A percentile compares a stretch with the other conserved stretches of the same genome.
Evolutionary conservation across 768 basidiomycete genomes (phyloP).

Genomic region (Mycena pura): DNA sequence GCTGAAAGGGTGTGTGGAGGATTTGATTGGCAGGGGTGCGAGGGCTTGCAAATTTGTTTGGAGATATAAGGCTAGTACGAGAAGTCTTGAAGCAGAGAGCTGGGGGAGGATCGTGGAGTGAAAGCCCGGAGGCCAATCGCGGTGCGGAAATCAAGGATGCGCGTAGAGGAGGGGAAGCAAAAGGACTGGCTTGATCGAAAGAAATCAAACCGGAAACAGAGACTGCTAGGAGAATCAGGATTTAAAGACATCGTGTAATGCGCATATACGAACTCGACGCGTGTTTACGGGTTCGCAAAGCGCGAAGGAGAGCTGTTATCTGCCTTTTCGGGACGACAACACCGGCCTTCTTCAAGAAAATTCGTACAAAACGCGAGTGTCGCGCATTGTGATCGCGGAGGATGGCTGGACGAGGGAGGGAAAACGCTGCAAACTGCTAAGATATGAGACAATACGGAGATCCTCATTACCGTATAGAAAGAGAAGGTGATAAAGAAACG

Average conservation of each 20-base stretch:
- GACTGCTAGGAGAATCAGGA: background rate
- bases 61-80: conserved; percentile 17
- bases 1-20: conserved; percentile 18
- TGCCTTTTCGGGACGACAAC: background rate
- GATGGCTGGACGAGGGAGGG: conserved; percentile 15
- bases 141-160: conserved; percentile 5
- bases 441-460: background rate
- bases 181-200: too few species aligned
- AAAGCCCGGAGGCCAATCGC: background rate
- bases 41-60: conserved; percentile 23
- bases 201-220: background rate
- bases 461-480: conserved; percentile 5
- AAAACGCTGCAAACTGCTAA: conserved; percentile 8
- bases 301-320: background rate
- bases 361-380: conserved; percentile 13
- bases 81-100: conserved; percentile 2
- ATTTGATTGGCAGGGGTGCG: conserved; percentile 26
- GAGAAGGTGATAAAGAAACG: background rate
- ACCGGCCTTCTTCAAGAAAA: conserved; percentile 6
- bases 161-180: background rate
- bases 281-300: conserved; percentile 8
- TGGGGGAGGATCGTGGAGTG: background rate
- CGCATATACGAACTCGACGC: background rate
- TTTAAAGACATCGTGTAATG: background rate
- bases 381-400: background rate